These are phyloP conservation scores for Chenopodium formosanum DNA, from an alignment of 148 eudicot genomes.

Conservation along the genomic window DNA sequence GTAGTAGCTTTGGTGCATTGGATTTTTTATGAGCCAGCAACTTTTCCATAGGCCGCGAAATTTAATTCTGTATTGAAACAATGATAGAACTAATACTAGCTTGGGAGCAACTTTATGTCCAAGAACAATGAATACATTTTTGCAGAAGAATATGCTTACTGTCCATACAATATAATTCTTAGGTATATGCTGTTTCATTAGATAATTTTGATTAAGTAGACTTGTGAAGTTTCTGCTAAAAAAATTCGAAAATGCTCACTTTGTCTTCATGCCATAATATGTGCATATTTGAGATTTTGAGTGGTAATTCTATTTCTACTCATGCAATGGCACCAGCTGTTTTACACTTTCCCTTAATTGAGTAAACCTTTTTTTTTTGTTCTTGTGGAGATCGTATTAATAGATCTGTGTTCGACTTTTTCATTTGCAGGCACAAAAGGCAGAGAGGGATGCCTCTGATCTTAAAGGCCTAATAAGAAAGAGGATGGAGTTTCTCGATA, in stretches of 20 bases:
- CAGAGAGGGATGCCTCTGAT: slow-evolving; percentile 90
- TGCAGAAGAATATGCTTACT: neutral
- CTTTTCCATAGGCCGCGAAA: neutral
- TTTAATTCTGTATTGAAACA: neutral
- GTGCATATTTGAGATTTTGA: neutral
- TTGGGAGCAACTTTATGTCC: neutral
- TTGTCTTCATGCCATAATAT: neutral
- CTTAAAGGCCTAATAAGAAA: slow-evolving; percentile 90
- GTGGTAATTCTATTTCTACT: neutral
- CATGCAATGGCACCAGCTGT: neutral
- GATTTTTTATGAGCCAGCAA: neutral
- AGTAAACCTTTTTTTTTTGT: neutral
- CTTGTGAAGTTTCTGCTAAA: neutral
- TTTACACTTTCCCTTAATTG: neutral
- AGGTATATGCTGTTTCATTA: neutral
- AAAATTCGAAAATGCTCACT: neutral
- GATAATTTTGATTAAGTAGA: neutral
- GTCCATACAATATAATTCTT: neutral
- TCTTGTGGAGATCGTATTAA: neutral
- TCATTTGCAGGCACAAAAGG: slow-evolving; percentile 79
- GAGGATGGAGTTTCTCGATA: slow-evolving; percentile 93
- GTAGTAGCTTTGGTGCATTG: neutral
- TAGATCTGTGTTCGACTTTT: neutral
- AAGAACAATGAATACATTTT: neutral
- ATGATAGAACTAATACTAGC: neutral